Evolutionary conservation across 2,329 filamentous ascomycete species (phyloP).

Genomic region (Atkinsonella hypoxylon): DNA sequence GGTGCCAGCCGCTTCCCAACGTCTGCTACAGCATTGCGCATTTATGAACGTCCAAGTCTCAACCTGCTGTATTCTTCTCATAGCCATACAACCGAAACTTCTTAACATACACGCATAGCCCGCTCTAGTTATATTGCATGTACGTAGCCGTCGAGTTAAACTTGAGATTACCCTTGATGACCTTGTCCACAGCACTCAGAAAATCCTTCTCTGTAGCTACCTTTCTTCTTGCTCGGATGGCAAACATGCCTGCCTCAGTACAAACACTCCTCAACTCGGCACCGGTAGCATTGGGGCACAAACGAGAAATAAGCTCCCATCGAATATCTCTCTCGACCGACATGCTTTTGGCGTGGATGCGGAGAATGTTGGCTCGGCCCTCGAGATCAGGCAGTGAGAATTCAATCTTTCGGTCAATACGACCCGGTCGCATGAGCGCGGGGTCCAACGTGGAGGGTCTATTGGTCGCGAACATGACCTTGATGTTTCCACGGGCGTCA

Average conservation of each 20-base stretch:
- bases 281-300: conserved; percentile 95
- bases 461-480: conserved; percentile 99
- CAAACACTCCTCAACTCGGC: conserved; percentile 93
- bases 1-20: conserved; percentile 8
- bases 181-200: conserved; percentile 94
- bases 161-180: conserved; percentile 98
- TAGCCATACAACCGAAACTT: conserved; percentile 22
- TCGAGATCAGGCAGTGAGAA: conserved; percentile 96
- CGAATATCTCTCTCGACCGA: conserved; percentile 96
- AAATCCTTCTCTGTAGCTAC: conserved; percentile 99
- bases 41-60: conserved; percentile 13
- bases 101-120: conserved; percentile 15
- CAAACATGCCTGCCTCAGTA: conserved; percentile 97
- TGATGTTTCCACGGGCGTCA: conserved; percentile 94
- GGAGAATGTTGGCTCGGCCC: conserved; percentile 90
- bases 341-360: conserved; percentile 99
- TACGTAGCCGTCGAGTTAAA: conserved; percentile 98
- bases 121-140: conserved; percentile 89
- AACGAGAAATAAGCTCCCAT: conserved; percentile 94
- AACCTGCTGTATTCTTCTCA: conserved; percentile 11
- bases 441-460: conserved; percentile 89
- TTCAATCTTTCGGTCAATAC: conserved; percentile 98
- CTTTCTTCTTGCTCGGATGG: conserved; percentile 88
- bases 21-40: conserved; percentile 8
- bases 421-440: conserved; percentile 91